These are phyloP conservation scores for Penicillium hesseltinei DNA, from an alignment of 2,329 filamentous ascomycete species.

Conservation along the genomic window DNA sequence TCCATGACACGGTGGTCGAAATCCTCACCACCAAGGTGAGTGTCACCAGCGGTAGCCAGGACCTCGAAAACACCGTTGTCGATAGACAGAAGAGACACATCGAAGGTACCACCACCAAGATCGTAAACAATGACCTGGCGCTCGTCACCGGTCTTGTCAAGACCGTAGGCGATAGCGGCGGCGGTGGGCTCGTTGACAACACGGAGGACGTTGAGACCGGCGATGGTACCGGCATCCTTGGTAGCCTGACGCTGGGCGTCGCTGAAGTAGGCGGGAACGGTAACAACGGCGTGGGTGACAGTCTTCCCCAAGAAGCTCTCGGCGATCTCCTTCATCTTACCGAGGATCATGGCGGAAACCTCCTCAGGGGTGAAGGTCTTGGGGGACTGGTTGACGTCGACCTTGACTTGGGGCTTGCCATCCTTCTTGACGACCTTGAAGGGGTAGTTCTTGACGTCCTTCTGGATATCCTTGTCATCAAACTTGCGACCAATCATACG, in stretches of 20 bases:
- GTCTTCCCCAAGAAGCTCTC: constrained; percentile 61
- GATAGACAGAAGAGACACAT: constrained; percentile 89
- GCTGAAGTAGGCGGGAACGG: constrained; percentile 97
- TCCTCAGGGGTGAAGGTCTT: constrained; percentile 67
- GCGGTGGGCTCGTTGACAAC: constrained; percentile 97
- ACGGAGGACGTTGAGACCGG: constrained; percentile 90
- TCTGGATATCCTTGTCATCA: constrained; percentile 80
- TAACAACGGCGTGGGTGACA: constrained; percentile 71
- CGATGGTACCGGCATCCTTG: constrained; percentile 90
- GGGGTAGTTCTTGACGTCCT: constrained; percentile 96
- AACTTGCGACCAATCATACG: constrained; percentile 84
- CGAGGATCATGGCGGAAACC: constrained; percentile 64
- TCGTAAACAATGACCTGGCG: constrained; percentile 91
- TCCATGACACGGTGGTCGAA: constrained; percentile 98
- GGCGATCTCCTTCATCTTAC: constrained; percentile 67
- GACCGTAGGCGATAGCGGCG: constrained; percentile 89
- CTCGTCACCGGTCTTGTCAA: constrained; percentile 81
- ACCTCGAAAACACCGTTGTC: constrained; percentile 94
- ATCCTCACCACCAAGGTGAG: constrained; percentile 96
- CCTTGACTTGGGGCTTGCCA: constrained; percentile 81
- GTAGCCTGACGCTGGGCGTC: constrained; percentile 96
- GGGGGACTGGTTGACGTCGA: constrained; percentile 58
- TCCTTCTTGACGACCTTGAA: constrained; percentile 90
- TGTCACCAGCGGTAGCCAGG: constrained; percentile 91
- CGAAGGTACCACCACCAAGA: constrained; percentile 90